Conservation (phyloP, 2,329 filamentous ascomycete species). For the Colletotrichum neosansevieriae region DNA sequence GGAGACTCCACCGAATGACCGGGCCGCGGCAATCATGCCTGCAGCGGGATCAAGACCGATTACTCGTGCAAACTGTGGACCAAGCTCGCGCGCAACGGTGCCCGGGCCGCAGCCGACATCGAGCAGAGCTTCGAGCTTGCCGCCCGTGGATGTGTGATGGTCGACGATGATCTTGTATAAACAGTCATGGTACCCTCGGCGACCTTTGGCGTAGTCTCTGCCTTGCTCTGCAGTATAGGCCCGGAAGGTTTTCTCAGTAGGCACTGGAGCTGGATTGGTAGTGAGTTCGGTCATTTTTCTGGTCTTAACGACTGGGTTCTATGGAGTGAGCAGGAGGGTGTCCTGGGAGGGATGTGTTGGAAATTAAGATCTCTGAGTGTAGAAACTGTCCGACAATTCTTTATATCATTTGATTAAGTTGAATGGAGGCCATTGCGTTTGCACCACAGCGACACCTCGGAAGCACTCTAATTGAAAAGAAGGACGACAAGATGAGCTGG, state of each 20-base stretch:
- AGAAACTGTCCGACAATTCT: conserved; percentile 3
- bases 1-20: conserved; percentile 48
- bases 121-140: conserved; percentile 55
- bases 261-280: not conserved
- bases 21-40: conserved; percentile 65
- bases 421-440: conserved; percentile 7
- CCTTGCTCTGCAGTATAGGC: conserved; percentile 58
- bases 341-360: not conserved
- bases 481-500: not conserved
- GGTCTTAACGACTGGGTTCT: no score
- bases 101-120: conserved; percentile 72
- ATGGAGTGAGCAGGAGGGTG: no score
- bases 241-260: conserved; percentile 55
- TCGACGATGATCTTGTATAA: conserved; percentile 62
- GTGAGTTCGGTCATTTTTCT: conserved; percentile 18
- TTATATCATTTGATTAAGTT: conserved; percentile 18
- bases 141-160: conserved; percentile 60
- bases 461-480: conserved; percentile 7
- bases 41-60: conserved; percentile 64
- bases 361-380: no score
- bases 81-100: conserved; percentile 58
- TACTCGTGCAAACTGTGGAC: conserved; percentile 57
- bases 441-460: not conserved
- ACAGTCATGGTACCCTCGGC: conserved; percentile 56
- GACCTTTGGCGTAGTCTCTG: conserved; percentile 55